phyloP scores from a whole-genome alignment of 1,139 yeast genomes.

The Arxiozyma slooffiae region DNA sequence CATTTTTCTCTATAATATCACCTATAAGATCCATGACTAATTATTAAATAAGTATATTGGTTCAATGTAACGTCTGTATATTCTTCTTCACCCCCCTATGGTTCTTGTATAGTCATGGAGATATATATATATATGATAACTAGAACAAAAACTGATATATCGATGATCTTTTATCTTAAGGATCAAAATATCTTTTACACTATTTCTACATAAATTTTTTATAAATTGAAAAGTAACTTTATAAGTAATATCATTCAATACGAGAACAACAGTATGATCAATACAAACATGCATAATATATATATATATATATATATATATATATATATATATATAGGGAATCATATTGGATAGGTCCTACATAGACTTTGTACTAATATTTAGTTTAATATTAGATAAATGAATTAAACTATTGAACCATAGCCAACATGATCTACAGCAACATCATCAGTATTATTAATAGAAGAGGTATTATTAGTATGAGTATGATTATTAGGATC shows the following conservation, averaged over 20 bases:
- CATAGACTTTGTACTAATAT: too few species aligned
- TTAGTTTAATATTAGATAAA: too few species aligned
- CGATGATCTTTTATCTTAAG: not conserved
- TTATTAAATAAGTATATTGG: not conserved
- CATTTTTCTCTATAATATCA: slow-evolving; percentile 65
- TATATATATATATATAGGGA: too few species aligned
- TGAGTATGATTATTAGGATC: slow-evolving; percentile 5
- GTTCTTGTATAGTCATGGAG: too few species aligned
- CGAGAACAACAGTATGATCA: not conserved
- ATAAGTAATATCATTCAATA: not conserved
- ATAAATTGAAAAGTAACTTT: not conserved
- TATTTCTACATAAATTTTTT: too few species aligned
- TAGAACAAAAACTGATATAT: too few species aligned
- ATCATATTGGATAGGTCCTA: too few species aligned
- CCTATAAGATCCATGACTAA: slow-evolving; percentile 56
- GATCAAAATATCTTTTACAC: not conserved
- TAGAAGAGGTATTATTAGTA: not conserved
- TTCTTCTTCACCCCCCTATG: too few species aligned
- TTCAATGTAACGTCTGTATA: not conserved
- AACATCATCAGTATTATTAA: not conserved
- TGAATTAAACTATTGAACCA: slow-evolving; percentile 9
- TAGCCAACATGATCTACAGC: slow-evolving; percentile 1
- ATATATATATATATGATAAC: too few species aligned
- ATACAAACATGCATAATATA: too few species aligned
- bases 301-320: too few species aligned